These are phyloP conservation scores for Schizopora paradoxa DNA, from an alignment of 1,284 basidiomycete species.

Conservation along the genomic window DNA sequence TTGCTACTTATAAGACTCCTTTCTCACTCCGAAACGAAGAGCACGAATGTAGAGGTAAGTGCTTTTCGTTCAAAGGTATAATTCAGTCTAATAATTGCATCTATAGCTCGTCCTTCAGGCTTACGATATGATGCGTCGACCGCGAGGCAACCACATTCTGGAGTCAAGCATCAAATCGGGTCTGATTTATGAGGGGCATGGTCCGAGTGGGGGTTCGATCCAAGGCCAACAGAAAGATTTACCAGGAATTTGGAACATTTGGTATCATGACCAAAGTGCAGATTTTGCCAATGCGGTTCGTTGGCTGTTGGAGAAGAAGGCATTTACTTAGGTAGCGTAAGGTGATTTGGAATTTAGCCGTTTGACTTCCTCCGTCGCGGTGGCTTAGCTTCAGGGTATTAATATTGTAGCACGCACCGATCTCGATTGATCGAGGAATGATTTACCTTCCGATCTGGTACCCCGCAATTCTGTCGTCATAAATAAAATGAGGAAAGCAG, in stretches of 20 bases:
- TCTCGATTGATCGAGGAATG: no score
- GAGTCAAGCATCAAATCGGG: conserved; percentile 7
- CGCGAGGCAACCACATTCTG: conserved; percentile 16
- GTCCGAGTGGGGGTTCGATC: conserved; percentile 24
- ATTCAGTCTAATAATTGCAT: not conserved
- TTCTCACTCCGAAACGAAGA: conserved; percentile 37
- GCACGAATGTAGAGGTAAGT: conserved; percentile 41
- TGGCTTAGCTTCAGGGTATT: no score
- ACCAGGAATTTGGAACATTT: conserved; percentile 41
- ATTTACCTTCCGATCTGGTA: no score
- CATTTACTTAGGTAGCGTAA: no score
- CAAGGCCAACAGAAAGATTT: conserved; percentile 31
- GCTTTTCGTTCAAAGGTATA: not conserved
- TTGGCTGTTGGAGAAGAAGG: conserved; percentile 16
- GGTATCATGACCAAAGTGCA: conserved; percentile 40
- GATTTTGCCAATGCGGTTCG: conserved; percentile 30
- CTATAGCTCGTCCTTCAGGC: conserved; percentile 12
- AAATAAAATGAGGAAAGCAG: no score
- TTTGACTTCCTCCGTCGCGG: no score
- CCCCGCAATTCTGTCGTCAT: no score
- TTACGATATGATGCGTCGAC: conserved; percentile 16
- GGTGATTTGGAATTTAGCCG: no score
- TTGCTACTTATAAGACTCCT: conserved; percentile 46
- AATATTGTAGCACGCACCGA: no score
- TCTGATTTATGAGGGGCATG: conserved; percentile 36